These are phyloP conservation scores for Sphaerobolus stellatus DNA, from an alignment of 1,284 basidiomycete species.

Conservation along the genomic window DNA sequence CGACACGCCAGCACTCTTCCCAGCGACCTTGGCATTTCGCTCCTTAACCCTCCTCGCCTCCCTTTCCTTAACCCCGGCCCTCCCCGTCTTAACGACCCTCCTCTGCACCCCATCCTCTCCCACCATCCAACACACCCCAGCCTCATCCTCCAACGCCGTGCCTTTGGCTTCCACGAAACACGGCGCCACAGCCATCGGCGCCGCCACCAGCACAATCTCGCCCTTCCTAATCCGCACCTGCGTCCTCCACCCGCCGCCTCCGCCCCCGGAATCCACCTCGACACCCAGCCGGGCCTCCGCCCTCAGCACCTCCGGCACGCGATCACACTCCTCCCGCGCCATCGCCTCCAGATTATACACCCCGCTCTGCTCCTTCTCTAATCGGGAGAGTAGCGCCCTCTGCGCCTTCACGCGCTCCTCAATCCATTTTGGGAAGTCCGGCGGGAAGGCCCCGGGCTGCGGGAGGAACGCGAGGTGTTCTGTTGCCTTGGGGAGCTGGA, in stretches of 20 bases:
- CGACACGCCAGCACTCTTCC: no score
- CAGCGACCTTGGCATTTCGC: no score
- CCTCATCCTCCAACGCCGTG: neutral
- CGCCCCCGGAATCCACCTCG: no score
- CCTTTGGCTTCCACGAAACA: neutral
- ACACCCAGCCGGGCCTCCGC: neutral
- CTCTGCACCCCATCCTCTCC: no score
- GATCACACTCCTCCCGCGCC: neutral
- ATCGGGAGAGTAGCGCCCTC: neutral
- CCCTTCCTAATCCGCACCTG: neutral
- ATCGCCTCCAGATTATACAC: neutral
- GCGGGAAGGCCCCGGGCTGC: neutral
- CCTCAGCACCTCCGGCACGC: neutral
- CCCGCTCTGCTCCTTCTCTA: constrained; percentile 1
- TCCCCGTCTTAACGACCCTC: no score
- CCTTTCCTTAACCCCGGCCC: no score
- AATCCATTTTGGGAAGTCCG: constrained; percentile 4
- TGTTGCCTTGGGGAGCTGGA: neutral
- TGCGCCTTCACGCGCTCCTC: constrained; percentile 3
- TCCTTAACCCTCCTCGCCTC: no score
- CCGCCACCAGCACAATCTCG: neutral
- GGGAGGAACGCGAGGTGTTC: constrained; percentile 2
- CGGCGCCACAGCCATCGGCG: constrained; percentile 1
- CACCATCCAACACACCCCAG: no score
- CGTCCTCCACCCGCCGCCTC: neutral